A percentile compares a stretch with the other conserved stretches of the same genome.
phyloP scores from a whole-genome alignment of 768 basidiomycete genomes.

The Trametes maxima region DNA sequence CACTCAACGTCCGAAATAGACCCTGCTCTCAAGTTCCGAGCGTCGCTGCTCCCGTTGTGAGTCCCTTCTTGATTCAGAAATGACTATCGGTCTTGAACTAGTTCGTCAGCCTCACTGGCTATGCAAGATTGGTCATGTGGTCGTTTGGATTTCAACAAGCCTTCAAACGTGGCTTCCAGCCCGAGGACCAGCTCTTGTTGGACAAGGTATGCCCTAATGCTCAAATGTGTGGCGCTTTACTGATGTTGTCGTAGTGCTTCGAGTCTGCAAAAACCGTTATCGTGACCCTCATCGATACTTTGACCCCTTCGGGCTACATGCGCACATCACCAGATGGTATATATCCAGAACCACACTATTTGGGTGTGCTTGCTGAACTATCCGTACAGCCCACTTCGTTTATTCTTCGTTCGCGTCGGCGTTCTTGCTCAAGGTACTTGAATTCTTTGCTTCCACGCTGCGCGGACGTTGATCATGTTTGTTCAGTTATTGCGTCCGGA shows the following conservation, averaged over 20 bases:
- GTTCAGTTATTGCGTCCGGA: slow-evolving; percentile 70
- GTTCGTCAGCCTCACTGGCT: slow-evolving; percentile 61
- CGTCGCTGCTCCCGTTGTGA: slow-evolving; percentile 72
- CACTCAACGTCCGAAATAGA: slow-evolving; percentile 41
- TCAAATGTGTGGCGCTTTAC: background rate
- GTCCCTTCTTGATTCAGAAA: slow-evolving; percentile 25
- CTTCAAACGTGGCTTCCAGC: slow-evolving; percentile 66
- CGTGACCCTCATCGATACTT: slow-evolving; percentile 59
- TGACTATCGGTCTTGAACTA: background rate
- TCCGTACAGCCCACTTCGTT: slow-evolving; percentile 59
- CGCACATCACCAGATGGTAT: slow-evolving; percentile 77
- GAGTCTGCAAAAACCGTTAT: slow-evolving; percentile 71
- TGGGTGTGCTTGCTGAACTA: slow-evolving; percentile 24
- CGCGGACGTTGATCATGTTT: background rate
- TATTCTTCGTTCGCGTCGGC: slow-evolving; percentile 83
- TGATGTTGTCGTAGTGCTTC: slow-evolving; percentile 52
- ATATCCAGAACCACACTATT: slow-evolving; percentile 6
- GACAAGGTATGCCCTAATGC: slow-evolving; percentile 50
- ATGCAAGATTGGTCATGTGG: slow-evolving; percentile 82
- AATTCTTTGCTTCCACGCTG: background rate
- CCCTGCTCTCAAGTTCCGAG: slow-evolving; percentile 59
- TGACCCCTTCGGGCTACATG: slow-evolving; percentile 76
- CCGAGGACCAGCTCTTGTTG: slow-evolving; percentile 66
- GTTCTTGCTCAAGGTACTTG: slow-evolving; percentile 72
- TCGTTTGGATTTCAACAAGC: slow-evolving; percentile 88